phyloP scores from a whole-genome alignment of 2,329 filamentous ascomycete genomes.

The Fonsecaea pedrosoi region DNA sequence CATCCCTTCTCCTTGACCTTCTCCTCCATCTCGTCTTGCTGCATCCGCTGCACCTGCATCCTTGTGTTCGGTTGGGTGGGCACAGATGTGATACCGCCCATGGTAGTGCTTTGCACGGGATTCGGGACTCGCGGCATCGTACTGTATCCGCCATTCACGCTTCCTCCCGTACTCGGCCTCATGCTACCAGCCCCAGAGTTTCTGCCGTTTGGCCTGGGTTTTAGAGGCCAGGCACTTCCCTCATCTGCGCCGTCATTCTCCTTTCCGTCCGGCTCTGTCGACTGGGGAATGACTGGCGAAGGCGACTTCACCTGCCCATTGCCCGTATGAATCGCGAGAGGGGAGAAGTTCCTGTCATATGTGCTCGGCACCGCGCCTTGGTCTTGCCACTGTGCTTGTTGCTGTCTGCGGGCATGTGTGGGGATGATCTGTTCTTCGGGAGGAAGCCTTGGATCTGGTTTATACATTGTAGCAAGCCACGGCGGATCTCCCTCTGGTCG shows the following conservation, averaged over 20 bases:
- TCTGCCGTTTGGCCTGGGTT: conserved; percentile 40
- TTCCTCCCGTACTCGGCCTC: conserved; percentile 52
- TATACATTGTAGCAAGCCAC: conserved; percentile 94
- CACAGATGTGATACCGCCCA: conserved; percentile 31
- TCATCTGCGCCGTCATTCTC: conserved; percentile 21
- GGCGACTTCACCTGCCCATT: conserved; percentile 39
- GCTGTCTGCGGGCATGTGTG: conserved; percentile 86
- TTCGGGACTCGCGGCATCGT: conserved; percentile 57
- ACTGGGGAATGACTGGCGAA: conserved; percentile 25
- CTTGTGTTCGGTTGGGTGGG: conserved; percentile 47
- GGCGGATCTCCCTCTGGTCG: conserved; percentile 92
- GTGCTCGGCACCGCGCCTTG: conserved; percentile 84
- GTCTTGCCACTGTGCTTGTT: conserved; percentile 94
- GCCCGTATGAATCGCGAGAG: conserved; percentile 64
- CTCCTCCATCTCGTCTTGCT: conserved; percentile 62
- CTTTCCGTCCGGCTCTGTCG: conserved; percentile 28
- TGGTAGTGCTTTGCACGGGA: conserved; percentile 37
- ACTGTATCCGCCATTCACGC: conserved; percentile 53
- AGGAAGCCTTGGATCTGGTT: conserved; percentile 89
- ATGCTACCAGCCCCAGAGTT: conserved; percentile 37
- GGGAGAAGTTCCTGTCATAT: conserved; percentile 87
- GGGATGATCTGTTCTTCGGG: conserved; percentile 95
- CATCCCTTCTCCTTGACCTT: conserved; percentile 66
- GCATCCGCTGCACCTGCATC: conserved; percentile 50
- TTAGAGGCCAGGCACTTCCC: conserved; percentile 43